Base-by-base conservation (phyloP, 148 eudicot species). In the Camellia sinensis region DNA sequence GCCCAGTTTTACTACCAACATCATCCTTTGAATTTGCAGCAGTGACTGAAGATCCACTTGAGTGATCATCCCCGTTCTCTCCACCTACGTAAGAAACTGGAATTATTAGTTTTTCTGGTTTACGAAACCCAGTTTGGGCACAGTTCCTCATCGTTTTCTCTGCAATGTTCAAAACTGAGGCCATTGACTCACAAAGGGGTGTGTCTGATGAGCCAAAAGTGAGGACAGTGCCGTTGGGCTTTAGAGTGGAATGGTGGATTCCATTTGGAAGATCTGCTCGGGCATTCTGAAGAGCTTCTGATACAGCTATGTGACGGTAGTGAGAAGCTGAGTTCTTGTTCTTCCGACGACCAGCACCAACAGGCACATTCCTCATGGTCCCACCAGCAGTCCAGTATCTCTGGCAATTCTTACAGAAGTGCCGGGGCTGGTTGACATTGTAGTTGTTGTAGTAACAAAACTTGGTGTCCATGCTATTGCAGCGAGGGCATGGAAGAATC, bases 361-460 rank as follows among this genome's bases (percentile, higher is more conserved):
- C 89, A 2, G 89, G 88, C 40, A 87, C 88, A 43, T 89, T 89
- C 82, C 91, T 84, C 91, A 85, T 89, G 48, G 86, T 86, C n/a
- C 91, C 91, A 14, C 91, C 91, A 68, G 89, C 86, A 21, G 91
- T 89, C 91, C 91, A 89, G 73, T 86, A 86, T 46, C 91, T 81
- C 80, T 89, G 91, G 75, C 91, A 89, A 18, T 81, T 87, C 63
- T 83, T 89, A 83, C 91, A 89, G 45, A 89, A 86, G 68, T 89
- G 86, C 3, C 91, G 85, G 0, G 91, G 91, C 70, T 89, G 89
- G 78, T 81, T 86, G 14, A 86, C 85, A 62, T 89, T 86, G 81
- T 86, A 89, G 45, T 89, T 89, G 83, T 89, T 89, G 86, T 65
- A 86, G 83, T 89, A 89, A 67, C 91, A 89, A 69, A 89, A 89